Base-by-base conservation (phyloP, 2,329 filamentous ascomycete species). In the Colletotrichum incanum region DNA sequence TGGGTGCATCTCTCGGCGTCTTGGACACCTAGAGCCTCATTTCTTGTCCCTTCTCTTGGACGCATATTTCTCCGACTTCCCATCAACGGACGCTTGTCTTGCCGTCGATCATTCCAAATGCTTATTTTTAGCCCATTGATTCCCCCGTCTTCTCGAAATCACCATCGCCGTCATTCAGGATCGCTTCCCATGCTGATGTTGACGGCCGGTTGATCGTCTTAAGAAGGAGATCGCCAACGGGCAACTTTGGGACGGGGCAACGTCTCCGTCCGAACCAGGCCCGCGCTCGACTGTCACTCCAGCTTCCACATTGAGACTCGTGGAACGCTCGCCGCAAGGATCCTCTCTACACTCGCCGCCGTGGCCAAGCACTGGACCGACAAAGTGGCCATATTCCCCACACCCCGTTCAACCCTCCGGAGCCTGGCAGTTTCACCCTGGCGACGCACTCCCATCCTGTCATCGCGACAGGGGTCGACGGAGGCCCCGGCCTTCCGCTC, bases 371-470 rank as follows among this genome's bases (percentile, higher is more conserved):
- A 49, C 55, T 59, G n/a, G 28, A 64, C 59, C 58, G 50, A 59
- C 49, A 49, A 63, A 72, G 45, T 72, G 69, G 59, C 47, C 69
- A 54, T 68, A 72, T 72, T 72, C 65, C 69, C 69, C 69, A 68
- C 69, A 64, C 23, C 50, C 20, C 28, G 56, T 55, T 59, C 58
- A 72, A 59, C 34, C 45, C 50, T 68, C 65, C 65, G 59, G 69
- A 68, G 65, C 56, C 69, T 72, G 69, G 26, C 64, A 59, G 69
- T 72, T 72, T 72, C 65, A 72, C 47, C 41, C 69, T 72, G 59
- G 58, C 65, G 58, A 63, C 58, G 69, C 34, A 45, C 69, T 68
- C 59, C 65, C 69, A 64, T 72, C 65, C 65, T 72, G 69, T 54
- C 65, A 60, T 52, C 58, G 14, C n/a, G 65, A 63, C 65, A 37